These are phyloP conservation scores for Bremia lactucae DNA, from an alignment of 352 stramenopile species.

Conservation along the genomic window DNA sequence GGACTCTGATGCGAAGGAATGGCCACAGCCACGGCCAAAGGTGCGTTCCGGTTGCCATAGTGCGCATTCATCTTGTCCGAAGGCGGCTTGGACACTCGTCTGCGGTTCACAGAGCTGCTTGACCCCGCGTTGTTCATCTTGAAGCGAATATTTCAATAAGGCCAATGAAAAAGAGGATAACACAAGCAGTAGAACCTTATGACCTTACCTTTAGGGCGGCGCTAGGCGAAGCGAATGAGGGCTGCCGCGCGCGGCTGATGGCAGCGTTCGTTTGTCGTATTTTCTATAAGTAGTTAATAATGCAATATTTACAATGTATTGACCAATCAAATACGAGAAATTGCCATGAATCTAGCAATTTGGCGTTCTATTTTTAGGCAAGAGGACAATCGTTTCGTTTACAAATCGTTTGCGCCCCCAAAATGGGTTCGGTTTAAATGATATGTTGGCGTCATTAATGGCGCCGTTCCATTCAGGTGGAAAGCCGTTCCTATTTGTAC, in stretches of 20 bases:
- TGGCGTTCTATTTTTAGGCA: background rate
- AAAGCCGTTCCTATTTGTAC: too few relatives aligned
- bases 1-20: constrained; percentile 23
- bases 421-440: too few relatives aligned
- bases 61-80: constrained; percentile 7
- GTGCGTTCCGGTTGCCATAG: constrained; percentile 4
- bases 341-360: constrained; percentile 1
- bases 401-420: too few relatives aligned
- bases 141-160: too few relatives aligned
- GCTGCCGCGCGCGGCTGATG: constrained; percentile 7
- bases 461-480: too few relatives aligned
- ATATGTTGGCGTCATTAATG: too few relatives aligned
- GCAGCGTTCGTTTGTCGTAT: too few relatives aligned
- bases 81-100: constrained; percentile 10
- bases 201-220: too few relatives aligned
- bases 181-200: too few relatives aligned
- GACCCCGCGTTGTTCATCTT: constrained; percentile 11
- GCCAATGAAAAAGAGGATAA: too few relatives aligned
- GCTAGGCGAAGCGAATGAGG: constrained; percentile 7
- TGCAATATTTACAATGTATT: background rate
- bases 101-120: constrained; percentile 2
- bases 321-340: constrained; percentile 5
- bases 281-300: constrained; percentile 3
- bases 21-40: constrained; percentile 16
- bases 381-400: too few relatives aligned